A percentile compares a stretch with the other conserved stretches of the same genome.
Conservation (phyloP, 805 yeast genomes). For the Zygotorulaspora sp. region DNA sequence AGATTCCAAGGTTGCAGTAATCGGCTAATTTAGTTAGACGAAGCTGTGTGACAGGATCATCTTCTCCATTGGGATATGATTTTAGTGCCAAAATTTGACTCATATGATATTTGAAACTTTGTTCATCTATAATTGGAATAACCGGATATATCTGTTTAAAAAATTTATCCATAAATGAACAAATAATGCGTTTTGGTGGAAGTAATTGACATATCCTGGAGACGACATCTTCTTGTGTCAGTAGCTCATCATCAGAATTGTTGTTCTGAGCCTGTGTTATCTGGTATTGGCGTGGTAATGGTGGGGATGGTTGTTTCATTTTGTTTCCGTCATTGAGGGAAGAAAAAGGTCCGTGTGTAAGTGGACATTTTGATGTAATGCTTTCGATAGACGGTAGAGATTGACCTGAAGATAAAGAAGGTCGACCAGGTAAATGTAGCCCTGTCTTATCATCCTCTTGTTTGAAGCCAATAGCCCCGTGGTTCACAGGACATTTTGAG, state of each 20-base stretch:
- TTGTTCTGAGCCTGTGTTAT: neutral
- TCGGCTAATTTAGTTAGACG: conserved; percentile 34
- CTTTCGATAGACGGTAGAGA: conserved; percentile 27
- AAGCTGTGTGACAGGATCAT: conserved; percentile 24
- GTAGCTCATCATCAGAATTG: conserved; percentile 1
- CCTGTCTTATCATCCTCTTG: conserved; percentile 4
- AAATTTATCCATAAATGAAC: conserved; percentile 54
- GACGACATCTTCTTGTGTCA: conserved; percentile 23
- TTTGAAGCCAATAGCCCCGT: conserved; percentile 7
- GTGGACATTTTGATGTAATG: conserved; percentile 30
- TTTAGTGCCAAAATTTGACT: conserved; percentile 23
- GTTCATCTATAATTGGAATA: conserved; percentile 63
- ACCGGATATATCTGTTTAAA: conserved; percentile 58
- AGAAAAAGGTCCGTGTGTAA: conserved; percentile 17
- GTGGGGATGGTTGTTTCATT: conserved; percentile 9
- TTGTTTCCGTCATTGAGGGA: neutral
- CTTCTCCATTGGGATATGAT: conserved; percentile 6
- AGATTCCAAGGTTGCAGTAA: conserved; percentile 46
- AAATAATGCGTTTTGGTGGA: conserved; percentile 52
- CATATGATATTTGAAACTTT: conserved; percentile 33
- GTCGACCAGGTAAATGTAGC: neutral
- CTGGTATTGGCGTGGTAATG: conserved; percentile 7
- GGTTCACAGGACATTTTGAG: conserved; percentile 22
- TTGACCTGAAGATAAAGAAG: conserved; percentile 1
- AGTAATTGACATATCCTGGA: conserved; percentile 38